Base-by-base conservation (phyloP, 257 asterid genomes). In the Fraxinus cuspidata region DNA sequence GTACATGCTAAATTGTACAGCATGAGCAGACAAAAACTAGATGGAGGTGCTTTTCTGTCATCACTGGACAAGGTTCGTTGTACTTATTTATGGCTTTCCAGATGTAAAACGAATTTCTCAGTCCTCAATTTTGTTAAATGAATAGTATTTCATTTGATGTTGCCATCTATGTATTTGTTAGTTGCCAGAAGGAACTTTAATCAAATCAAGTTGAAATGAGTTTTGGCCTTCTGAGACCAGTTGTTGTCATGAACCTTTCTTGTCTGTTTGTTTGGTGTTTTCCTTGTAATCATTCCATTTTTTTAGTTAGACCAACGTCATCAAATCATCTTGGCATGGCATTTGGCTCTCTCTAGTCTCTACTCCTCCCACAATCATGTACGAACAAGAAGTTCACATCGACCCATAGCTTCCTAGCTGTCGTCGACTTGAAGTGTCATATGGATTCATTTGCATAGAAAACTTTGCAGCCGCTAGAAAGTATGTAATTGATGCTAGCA, bases 21-120 rank as follows among this genome's bases (percentile, higher is more conserved):
- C 49, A 11, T 37, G 71, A 76, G 81, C 34, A 60, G 72, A 71
- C 56, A 25, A 70, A 47, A 67, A 65, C 71, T 31, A 77, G 80
- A 71, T 71, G 69, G 69, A 75, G 87, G 58, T 68, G 66, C 73
- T 68, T 51, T 77, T 81, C 76, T 66, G 70, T 64, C 78, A 44
- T 44, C 49, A 60, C 35, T 84, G 51, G 47, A 35, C 13, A 8
- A 79, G 63, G 67, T 40, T 27, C 31, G 7, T 77, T 64, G 34
- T 68, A 72, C 53, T 35, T 71, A 42, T 44, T 66, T 35, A 38
- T 44, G 13, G 49, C 58, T 16, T 18, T n/a, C n/a, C 65, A 77
- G 76, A 73, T 80, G 66, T 77, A 77, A 76, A 19, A 34, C 34
- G 34, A 74, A 73, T 49, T 44, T 28, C 34, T 18, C 23, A 65